Evolutionary conservation across 2,329 filamentous ascomycete species (phyloP), one percentile per base, ranked within the genome.

Genomic region (Monosporascus cannonballus): DNA sequence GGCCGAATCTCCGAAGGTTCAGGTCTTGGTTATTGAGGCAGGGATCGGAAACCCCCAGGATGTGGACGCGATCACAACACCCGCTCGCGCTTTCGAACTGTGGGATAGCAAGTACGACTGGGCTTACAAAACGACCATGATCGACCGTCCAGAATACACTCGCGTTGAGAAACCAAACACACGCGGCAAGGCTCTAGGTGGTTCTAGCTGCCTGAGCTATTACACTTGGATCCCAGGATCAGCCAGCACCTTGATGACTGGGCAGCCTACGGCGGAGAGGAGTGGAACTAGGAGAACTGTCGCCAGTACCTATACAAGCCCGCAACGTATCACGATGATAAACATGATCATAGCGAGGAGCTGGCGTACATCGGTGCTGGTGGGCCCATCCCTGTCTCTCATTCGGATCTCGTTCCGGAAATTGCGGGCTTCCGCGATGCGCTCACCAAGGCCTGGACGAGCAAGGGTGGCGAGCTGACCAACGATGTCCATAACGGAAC

Each of bases 211-310:
- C 39, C 64, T 82, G 48, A 86, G 86, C 68, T 86, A 85, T 64
- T 84, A 79, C 65, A 84, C 81, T 15, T 86, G 82, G 82, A 72
- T 83, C 5, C 80, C 76, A 1, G 83, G 82, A 2, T 78, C 74
- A 52, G 76, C 76, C 51, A 72, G 73, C 3, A 85, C 81, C 0
- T 85, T 59, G 78, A 92, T 63, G 84, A 85, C 20, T 80, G 86
- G 74, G 83, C 83, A n/a, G 87, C 88, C 67, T 80, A 79, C 36
- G 87, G 87, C 48, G 89, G 88, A 6, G 82, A 88, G 59, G 74
- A 79, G 47, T 86, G 83, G 83, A 83, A 70, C 0, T 85, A 79
- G 77, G 73, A 81, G 2, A 69, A 64, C 8, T 68, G 72, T 39
- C 69, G 74, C 3, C 69, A 72, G 7, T 84, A 83, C 57, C 69